phyloP scores from a whole-genome alignment of 2,329 filamentous ascomycete genomes.

The Thermothelomyces thermophilus region DNA sequence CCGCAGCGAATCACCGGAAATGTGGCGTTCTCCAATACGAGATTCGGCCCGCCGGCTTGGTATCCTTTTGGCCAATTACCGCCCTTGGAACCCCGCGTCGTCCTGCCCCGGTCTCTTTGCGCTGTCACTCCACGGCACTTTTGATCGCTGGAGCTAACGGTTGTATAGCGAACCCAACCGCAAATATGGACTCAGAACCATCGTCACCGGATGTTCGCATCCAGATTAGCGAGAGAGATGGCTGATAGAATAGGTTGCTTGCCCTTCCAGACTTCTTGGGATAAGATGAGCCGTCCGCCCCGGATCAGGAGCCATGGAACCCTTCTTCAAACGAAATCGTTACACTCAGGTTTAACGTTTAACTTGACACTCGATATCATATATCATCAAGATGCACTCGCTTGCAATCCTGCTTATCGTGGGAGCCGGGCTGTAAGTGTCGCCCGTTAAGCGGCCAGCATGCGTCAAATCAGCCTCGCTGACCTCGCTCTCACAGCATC shows the following conservation, averaged over 20 bases:
- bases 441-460: not conserved
- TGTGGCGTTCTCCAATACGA: slow-evolving; percentile 11
- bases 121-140: not conserved
- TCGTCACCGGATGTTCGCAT: not conserved
- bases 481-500: slow-evolving; percentile 3
- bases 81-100: slow-evolving; percentile 3
- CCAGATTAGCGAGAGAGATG: not conserved
- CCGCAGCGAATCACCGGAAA: not conserved
- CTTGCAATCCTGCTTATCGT: slow-evolving; percentile 1
- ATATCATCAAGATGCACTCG: slow-evolving; percentile 9
- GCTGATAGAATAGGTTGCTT: not conserved
- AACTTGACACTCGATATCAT: slow-evolving; percentile 5
- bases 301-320: not conserved
- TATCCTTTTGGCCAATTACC: slow-evolving; percentile 3
- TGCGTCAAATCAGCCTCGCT: not conserved
- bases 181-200: not conserved
- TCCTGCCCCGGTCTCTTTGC: slow-evolving; percentile 2
- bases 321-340: too few species aligned
- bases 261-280: not conserved
- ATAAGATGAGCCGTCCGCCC: slow-evolving; percentile 3
- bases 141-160: not conserved
- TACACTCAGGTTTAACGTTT: too few species aligned
- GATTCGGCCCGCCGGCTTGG: slow-evolving; percentile 2
- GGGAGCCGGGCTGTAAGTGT: slow-evolving; percentile 10
- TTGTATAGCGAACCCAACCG: not conserved